Conservation (phyloP, 2,329 filamentous ascomycete genomes). For the Trichoderma harzianum region DNA sequence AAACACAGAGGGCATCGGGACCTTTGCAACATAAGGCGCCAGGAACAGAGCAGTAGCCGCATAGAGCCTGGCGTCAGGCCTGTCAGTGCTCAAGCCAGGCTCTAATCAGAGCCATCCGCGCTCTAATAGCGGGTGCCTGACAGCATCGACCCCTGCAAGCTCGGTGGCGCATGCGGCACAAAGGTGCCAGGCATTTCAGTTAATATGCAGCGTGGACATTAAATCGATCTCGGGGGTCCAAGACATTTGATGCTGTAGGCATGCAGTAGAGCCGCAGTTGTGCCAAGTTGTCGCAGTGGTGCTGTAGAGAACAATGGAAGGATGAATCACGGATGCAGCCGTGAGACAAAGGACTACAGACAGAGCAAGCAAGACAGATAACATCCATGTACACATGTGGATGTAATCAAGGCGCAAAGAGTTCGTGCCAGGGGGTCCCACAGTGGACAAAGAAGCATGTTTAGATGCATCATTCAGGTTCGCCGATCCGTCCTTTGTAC, state of each 20-base stretch:
- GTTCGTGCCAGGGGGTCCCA: background rate
- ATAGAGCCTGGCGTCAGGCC: background rate
- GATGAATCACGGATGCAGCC: background rate
- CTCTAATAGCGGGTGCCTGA: conserved; percentile 11
- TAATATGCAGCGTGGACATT: background rate
- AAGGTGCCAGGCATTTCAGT: background rate
- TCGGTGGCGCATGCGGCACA: background rate
- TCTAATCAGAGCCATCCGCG: background rate
- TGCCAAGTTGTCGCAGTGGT: background rate
- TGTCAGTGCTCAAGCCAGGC: background rate
- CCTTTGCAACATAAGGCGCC: background rate
- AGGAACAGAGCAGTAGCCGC: background rate
- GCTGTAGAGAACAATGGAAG: background rate
- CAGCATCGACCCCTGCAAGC: background rate
- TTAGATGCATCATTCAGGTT: conserved; percentile 1
- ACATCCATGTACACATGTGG: background rate
- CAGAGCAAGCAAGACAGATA: background rate
- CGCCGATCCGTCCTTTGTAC: background rate
- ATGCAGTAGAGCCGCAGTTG: background rate
- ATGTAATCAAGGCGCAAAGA: background rate
- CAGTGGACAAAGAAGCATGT: conserved; percentile 7
- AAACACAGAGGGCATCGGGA: background rate
- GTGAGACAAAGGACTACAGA: background rate
- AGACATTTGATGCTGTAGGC: background rate
- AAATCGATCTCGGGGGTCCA: background rate